Evolutionary conservation across 2,329 filamentous ascomycete genomes (phyloP).

Genomic region (Exophiala xenobiotica): DNA sequence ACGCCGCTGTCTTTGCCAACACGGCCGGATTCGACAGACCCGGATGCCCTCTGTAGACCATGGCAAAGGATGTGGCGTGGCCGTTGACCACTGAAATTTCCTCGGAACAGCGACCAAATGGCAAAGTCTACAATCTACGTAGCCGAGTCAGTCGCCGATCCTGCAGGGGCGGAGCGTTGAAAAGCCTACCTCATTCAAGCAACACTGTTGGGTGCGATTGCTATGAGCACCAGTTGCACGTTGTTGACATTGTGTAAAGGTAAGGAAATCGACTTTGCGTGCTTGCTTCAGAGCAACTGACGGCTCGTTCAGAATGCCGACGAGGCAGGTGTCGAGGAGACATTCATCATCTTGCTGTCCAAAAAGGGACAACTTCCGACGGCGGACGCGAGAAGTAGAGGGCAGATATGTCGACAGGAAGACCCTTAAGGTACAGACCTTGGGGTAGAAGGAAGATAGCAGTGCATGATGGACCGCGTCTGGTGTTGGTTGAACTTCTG

Average conservation of each 20-base stretch:
- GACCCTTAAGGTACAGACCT: conserved; percentile 26
- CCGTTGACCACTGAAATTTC: conserved; percentile 47
- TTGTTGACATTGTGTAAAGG: conserved; percentile 62
- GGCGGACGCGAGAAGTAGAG: conserved; percentile 44
- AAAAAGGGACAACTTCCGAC: conserved; percentile 56
- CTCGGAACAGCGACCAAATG: conserved; percentile 73
- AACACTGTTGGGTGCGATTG: conserved; percentile 46
- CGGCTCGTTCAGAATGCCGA: conserved; percentile 53
- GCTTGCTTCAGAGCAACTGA: conserved; percentile 34
- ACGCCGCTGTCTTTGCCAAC: conserved; percentile 38
- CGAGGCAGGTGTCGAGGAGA: conserved; percentile 68
- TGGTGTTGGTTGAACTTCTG: neutral
- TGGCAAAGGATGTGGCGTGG: conserved; percentile 79
- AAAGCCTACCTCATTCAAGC: conserved; percentile 61
- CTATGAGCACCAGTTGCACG: conserved; percentile 37
- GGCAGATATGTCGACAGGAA: conserved; percentile 26
- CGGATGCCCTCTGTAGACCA: conserved; percentile 60
- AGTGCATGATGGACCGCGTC: conserved; percentile 20
- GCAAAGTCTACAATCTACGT: conserved; percentile 72
- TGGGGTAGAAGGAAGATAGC: conserved; percentile 26
- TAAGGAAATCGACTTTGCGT: conserved; percentile 57
- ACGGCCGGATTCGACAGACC: neutral
- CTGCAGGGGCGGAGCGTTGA: too few species aligned
- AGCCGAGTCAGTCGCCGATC: conserved; percentile 3
- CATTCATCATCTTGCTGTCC: conserved; percentile 47